phyloP scores from a whole-genome alignment of 1,284 basidiomycete species.

The Leccinum huronense region DNA sequence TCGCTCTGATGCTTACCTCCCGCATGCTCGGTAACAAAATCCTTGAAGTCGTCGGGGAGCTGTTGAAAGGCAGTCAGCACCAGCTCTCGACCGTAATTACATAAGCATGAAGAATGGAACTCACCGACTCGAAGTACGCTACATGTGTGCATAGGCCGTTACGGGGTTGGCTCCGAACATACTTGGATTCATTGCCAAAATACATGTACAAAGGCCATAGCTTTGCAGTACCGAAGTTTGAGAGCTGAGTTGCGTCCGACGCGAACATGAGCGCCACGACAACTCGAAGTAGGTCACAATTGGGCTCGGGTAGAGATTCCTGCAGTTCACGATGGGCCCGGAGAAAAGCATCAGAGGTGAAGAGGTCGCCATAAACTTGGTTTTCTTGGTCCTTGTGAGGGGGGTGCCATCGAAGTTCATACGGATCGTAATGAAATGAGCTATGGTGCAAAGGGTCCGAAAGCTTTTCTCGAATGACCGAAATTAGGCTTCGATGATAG shows the following conservation, averaged over 20 bases:
- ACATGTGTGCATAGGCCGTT: not conserved
- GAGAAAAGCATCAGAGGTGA: too few species aligned
- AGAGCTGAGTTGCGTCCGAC: conserved; percentile 33
- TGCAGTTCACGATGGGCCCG: not conserved
- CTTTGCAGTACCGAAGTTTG: conserved; percentile 26
- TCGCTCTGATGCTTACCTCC: not conserved
- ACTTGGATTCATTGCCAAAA: conserved; percentile 25
- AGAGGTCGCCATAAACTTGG: too few species aligned
- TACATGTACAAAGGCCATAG: conserved; percentile 33
- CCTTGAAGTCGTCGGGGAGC: not conserved
- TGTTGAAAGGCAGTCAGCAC: not conserved
- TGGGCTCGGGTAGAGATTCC: not conserved
- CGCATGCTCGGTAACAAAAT: not conserved
- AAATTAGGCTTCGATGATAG: too few species aligned
- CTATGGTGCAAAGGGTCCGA: too few species aligned
- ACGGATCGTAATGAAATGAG: too few species aligned
- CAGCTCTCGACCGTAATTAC: too few species aligned
- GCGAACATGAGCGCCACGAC: conserved; percentile 27
- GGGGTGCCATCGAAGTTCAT: too few species aligned
- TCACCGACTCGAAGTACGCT: too few species aligned
- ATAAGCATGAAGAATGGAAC: not conserved
- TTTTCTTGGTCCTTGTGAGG: too few species aligned
- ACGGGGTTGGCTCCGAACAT: not conserved
- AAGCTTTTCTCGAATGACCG: too few species aligned
- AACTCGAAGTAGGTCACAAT: not conserved